Conservation (phyloP, 371 early-diverging fungal species). For the Rhizopus stolonifer region DNA sequence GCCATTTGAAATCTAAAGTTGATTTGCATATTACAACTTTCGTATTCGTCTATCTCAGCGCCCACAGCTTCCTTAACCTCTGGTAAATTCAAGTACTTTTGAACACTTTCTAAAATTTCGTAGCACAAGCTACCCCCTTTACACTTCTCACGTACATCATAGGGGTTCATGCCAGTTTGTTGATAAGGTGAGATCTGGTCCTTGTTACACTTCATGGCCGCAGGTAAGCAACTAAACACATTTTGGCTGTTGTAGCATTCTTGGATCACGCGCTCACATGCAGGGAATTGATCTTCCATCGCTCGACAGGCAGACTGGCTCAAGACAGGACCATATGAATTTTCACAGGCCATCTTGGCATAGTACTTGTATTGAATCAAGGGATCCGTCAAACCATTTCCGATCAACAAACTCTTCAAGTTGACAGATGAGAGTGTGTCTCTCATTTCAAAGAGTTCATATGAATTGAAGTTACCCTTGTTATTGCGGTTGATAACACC, state of each 20-base stretch:
- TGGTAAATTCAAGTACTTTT: constrained; percentile 72
- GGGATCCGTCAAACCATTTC: constrained; percentile 92
- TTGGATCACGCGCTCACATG: constrained; percentile 78
- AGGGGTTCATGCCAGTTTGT: constrained; percentile 73
- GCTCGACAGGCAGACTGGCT: constrained; percentile 59
- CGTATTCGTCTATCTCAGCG: constrained; percentile 60
- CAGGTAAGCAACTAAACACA: constrained; percentile 79
- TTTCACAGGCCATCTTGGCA: constrained; percentile 83
- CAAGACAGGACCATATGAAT: constrained; percentile 73
- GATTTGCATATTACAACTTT: constrained; percentile 81
- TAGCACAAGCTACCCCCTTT: constrained; percentile 79
- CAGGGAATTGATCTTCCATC: constrained; percentile 74
- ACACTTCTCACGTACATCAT: constrained; percentile 82
- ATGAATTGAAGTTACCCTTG: constrained; percentile 39
- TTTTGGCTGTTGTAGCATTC: constrained; percentile 80
- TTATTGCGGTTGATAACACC: constrained; percentile 67
- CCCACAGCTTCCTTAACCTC: constrained; percentile 80
- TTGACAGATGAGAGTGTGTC: constrained; percentile 60
- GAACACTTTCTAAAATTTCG: constrained; percentile 75
- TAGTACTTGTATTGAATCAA: constrained; percentile 89
- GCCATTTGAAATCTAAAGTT: constrained; percentile 77
- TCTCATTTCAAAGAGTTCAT: constrained; percentile 34
- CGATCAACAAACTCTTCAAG: constrained; percentile 78
- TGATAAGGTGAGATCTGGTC: constrained; percentile 61
- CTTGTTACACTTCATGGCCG: constrained; percentile 84